These are phyloP conservation scores for Talaromyces sp. DNA, from an alignment of 2,329 filamentous ascomycete genomes.

Conservation along the genomic window DNA sequence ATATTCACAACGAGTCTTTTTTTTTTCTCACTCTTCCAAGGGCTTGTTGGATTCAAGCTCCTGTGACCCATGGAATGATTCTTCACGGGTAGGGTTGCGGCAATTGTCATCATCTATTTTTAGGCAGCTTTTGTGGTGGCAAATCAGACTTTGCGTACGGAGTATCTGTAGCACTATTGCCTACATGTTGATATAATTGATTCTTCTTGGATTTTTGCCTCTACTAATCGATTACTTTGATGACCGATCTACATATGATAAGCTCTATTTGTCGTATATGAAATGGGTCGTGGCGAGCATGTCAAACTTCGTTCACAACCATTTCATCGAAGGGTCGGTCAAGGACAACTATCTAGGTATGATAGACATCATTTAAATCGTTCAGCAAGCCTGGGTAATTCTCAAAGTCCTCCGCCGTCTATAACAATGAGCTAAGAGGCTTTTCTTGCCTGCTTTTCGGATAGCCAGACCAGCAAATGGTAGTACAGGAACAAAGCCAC, in stretches of 20 bases:
- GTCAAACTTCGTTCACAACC: not conserved
- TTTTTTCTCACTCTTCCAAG: not conserved
- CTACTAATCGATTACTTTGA: no score
- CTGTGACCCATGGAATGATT: not conserved
- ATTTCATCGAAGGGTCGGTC: no score
- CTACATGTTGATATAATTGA: no score
- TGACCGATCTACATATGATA: not conserved
- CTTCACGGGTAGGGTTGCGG: not conserved
- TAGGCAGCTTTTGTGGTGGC: not conserved
- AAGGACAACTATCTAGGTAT: not conserved
- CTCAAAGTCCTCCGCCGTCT: not conserved
- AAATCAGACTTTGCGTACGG: not conserved
- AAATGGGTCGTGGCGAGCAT: not conserved
- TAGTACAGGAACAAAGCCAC: not conserved
- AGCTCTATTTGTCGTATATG: not conserved
- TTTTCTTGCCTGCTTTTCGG: not conserved
- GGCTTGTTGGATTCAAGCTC: not conserved
- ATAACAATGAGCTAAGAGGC: conserved; percentile 1
- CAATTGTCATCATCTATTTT: not conserved
- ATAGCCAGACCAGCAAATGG: not conserved
- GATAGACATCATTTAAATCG: not conserved
- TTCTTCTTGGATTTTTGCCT: not conserved
- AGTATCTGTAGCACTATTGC: not conserved
- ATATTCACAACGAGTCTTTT: not conserved
- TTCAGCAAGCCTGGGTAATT: not conserved